Evolutionary conservation across 352 stramenopile genomes (phyloP), one percentile per base, ranked within the genome.

Genomic region (Pythium folliculosum): DNA sequence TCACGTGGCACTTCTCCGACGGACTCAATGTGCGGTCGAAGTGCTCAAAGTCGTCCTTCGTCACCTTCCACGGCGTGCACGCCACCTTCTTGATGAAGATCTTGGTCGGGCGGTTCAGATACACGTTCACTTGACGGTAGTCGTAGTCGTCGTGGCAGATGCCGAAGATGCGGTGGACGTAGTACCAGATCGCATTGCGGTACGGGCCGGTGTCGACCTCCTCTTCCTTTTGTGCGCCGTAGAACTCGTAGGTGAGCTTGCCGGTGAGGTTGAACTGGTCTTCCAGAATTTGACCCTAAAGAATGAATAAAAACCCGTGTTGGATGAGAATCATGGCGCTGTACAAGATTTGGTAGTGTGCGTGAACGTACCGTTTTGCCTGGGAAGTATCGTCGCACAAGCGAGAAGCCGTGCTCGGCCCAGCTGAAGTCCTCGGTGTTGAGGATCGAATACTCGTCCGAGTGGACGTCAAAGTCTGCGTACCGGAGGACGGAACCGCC

Each of bases 141-240:
- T 95, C 86, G 63, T 95, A 95, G 72, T 94, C 88, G 54, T 95
- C 88, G 71, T 95, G 84, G 69, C 86, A 95, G 70, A 96, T 96
- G 44, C 88, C 88, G 38, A 94, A 94, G 69, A 94, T 91, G 60
- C 88, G 86, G 64, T 94, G 88, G 19, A 95, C 86, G 44, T 94
- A 96, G 70, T 92, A 94, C 86, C 88, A 94, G 32, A 96, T 89
- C 56, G 88, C 88, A 48, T 88, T 77, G 22, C 86, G 88, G 71
- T 92, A 96, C 50, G 88, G 84, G 52, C 71, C 84, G 30, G 88
- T 96, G 77, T 96, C 86, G 45, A 94, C 67, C 43, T 73, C 77
- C 27, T 80, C 69, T 35, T 88, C 78, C 25, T 87, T 84, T 30
- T 90, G 60, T 32, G 64, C 56, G 40, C 86, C 85, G 43, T 89